These are phyloP conservation scores for Ensete ventricosum DNA, from an alignment of 176 grass and related monocot species.

Conservation along the genomic window DNA sequence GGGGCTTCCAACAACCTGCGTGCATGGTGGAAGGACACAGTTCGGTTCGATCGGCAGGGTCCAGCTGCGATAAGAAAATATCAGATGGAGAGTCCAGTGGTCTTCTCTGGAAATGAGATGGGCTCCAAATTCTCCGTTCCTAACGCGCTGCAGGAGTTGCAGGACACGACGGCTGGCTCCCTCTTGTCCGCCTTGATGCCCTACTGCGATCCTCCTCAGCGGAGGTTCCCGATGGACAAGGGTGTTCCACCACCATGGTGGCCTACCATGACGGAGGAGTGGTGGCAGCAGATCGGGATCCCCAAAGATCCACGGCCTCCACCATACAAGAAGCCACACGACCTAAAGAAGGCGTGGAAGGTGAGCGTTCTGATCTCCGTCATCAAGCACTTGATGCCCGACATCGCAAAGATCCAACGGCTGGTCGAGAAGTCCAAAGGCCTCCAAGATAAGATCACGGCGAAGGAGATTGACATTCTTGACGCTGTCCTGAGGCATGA, in stretches of 20 bases:
- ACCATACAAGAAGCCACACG: background rate
- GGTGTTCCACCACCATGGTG: background rate
- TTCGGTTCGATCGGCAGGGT: background rate
- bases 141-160: background rate
- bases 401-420: background rate
- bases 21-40: background rate
- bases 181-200: background rate
- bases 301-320: background rate
- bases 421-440: background rate
- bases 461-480: background rate
- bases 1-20: background rate
- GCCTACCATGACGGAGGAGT: background rate
- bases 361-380: background rate
- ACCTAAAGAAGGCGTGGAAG: background rate
- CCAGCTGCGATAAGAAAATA: background rate
- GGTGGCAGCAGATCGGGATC: background rate
- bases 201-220: background rate
- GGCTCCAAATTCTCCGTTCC: background rate
- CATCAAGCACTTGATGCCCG: conserved; percentile 2
- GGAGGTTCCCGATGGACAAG: background rate
- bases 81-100: background rate
- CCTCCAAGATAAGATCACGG: conserved; percentile 3
- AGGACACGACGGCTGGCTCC: background rate
- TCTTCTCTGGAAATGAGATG: background rate
- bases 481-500: background rate